Conservation (phyloP, 2,329 filamentous ascomycete genomes). For the Cladophialophora exuberans region DNA sequence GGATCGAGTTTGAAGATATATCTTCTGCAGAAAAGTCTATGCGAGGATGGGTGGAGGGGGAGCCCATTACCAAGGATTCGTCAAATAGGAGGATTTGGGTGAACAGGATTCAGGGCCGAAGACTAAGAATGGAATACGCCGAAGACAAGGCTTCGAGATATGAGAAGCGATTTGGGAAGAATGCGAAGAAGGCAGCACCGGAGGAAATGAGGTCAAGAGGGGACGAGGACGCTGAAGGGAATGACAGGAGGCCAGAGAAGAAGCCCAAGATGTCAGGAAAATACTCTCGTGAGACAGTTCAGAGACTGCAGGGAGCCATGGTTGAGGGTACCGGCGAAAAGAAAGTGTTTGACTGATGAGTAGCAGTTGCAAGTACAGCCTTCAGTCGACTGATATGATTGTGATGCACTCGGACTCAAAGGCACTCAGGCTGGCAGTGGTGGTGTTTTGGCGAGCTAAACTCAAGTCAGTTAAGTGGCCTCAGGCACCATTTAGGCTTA, state of each 20-base stretch:
- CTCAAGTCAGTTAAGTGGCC: neutral
- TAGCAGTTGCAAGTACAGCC: neutral
- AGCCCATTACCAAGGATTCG: conserved; percentile 49
- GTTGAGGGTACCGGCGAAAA: conserved; percentile 80
- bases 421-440: neutral
- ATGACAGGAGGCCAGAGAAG: neutral
- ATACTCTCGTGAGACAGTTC: conserved; percentile 56
- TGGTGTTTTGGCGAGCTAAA: neutral
- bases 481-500: conserved; percentile 4
- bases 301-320: conserved; percentile 75
- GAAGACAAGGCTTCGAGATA: conserved; percentile 89
- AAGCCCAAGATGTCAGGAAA: conserved; percentile 45
- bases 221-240: conserved; percentile 23
- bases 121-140: conserved; percentile 86
- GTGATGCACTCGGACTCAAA: neutral
- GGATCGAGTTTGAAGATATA: conserved; percentile 85
- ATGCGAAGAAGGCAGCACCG: conserved; percentile 50
- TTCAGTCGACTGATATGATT: too few species aligned
- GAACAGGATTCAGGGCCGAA: conserved; percentile 77
- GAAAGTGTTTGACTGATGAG: conserved; percentile 68
- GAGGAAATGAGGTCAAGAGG: conserved; percentile 36
- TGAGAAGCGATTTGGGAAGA: conserved; percentile 90
- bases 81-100: conserved; percentile 73
- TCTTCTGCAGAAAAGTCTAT: conserved; percentile 76
- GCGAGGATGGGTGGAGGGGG: conserved; percentile 75